A percentile compares a stretch with the other conserved stretches of the same genome.
Conservation (phyloP, 805 yeast species). For the Spathaspora girioi region DNA sequence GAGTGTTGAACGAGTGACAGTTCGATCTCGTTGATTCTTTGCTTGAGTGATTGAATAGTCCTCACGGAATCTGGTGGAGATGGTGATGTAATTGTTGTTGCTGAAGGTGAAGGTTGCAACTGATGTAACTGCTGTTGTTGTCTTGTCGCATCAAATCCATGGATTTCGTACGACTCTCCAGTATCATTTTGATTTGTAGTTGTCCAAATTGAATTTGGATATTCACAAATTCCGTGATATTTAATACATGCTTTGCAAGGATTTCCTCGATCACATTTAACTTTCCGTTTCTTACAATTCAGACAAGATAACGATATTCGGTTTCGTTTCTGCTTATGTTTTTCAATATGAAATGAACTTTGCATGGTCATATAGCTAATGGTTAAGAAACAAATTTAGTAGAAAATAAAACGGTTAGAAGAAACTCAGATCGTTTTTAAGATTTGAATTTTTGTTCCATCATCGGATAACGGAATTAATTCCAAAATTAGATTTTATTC, state of each 20-base stretch:
- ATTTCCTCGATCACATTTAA: slow-evolving; percentile 32
- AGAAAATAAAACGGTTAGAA: not conserved
- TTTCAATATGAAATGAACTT: not conserved
- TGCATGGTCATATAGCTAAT: not conserved
- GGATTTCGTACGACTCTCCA: not conserved
- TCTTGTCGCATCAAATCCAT: not conserved
- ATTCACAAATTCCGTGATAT: slow-evolving; percentile 21
- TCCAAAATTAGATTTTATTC: too few relatives aligned
- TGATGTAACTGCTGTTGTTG: not conserved
- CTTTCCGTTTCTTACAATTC: slow-evolving; percentile 33
- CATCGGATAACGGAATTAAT: too few relatives aligned
- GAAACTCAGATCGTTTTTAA: too few relatives aligned
- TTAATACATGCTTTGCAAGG: slow-evolving; percentile 33
- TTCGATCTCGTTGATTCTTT: slow-evolving; percentile 1
- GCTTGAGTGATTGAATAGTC: not conserved
- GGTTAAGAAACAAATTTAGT: too few relatives aligned
- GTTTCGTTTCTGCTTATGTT: slow-evolving; percentile 16
- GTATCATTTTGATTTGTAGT: not conserved
- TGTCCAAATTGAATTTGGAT: slow-evolving; percentile 14
- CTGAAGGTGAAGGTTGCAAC: not conserved
- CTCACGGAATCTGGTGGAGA: not conserved
- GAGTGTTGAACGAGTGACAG: not conserved
- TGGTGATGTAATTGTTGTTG: too few relatives aligned
- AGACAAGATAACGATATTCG: slow-evolving; percentile 29
- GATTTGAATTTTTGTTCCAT: too few relatives aligned